Base-by-base conservation (phyloP, 1,284 basidiomycete genomes). In the Tetrapyrgos nigripes region DNA sequence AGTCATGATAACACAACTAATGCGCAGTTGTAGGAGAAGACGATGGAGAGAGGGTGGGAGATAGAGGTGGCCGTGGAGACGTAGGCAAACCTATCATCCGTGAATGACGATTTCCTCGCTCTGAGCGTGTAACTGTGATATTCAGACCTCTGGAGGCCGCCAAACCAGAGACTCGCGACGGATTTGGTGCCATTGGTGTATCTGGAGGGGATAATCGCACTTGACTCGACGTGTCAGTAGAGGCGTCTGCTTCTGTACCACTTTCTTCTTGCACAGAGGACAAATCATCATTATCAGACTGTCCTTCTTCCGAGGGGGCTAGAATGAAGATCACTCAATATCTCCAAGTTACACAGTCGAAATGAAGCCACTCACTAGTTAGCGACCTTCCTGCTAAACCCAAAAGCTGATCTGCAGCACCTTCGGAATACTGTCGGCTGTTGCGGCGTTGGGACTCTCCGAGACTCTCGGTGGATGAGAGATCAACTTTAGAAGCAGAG, bases 361-460 rank as follows among this genome's bases (percentile, higher is more conserved):
- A 5, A 33, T n/a, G 37, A n/a, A n/a, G 37, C 17, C 14, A 78
- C 84, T 64, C 71, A 91, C 90, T 73, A 67, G 79, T 78, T 45
- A 93, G 73, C 29, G 79, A 79, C 64, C 92, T 82, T 28, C 91
- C 91, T 28, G 82, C 77, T 57, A 93, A 73, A 35, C 91, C 92
- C 53, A 93, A 83, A 66, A 92, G 76, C 70, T 87, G 78, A 73
- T 93, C 92, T 48, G 91, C 89, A 57, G 90, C 91, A 40, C 86
- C 85, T 66, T 91, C 89, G 24, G 87, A 84, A 72, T 93, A 93
- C 62, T 88, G 90, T 64, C 82, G 84, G 68, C 91, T 93, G 72
- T 93, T 93, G 64, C 91, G 82, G 61, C 86, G 83, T 40, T 40
- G 37, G 17, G 13, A 11, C 6, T 11, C 5, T 17, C 14, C 19